phyloP scores from a whole-genome alignment of 768 basidiomycete genomes.

The Chalciporus pseudorubinellus region DNA sequence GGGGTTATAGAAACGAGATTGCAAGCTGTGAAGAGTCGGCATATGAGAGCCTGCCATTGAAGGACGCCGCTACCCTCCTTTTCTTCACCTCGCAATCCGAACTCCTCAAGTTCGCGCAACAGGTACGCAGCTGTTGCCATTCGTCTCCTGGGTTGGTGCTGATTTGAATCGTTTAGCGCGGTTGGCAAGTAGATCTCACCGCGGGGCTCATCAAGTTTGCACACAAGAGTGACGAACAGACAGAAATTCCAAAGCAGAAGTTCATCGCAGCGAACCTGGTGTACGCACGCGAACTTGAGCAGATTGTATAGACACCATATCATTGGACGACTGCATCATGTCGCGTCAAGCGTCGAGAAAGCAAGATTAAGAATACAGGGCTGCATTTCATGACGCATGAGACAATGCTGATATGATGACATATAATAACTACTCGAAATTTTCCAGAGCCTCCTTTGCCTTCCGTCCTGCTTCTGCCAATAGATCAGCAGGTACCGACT shows the following conservation, averaged over 20 bases:
- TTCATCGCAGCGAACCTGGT: slow-evolving; percentile 73
- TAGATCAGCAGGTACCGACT: slow-evolving; percentile 82
- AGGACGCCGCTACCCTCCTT: slow-evolving; percentile 85
- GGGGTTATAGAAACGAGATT: slow-evolving; percentile 77
- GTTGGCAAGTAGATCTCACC: slow-evolving; percentile 79
- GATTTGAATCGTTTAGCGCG: slow-evolving; percentile 49
- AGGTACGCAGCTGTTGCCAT: slow-evolving; percentile 45
- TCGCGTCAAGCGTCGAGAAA: neutral
- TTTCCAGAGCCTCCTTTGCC: slow-evolving; percentile 84
- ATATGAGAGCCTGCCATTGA: slow-evolving; percentile 86
- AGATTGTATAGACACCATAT: slow-evolving; percentile 66
- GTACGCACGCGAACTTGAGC: slow-evolving; percentile 87
- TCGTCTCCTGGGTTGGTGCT: neutral
- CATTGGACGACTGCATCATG: neutral
- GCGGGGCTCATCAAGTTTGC: slow-evolving; percentile 73
- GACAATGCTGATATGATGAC: slow-evolving; percentile 21
- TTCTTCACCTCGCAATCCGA: slow-evolving; percentile 88
- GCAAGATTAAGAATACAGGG: slow-evolving; percentile 7
- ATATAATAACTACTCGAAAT: slow-evolving; percentile 44
- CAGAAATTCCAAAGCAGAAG: slow-evolving; percentile 83
- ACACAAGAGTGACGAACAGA: slow-evolving; percentile 75
- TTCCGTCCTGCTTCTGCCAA: slow-evolving; percentile 81
- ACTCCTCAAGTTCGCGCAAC: slow-evolving; percentile 74
- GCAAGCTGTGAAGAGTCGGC: slow-evolving; percentile 95
- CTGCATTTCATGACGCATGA: neutral